These are phyloP conservation scores for Phellinidium pouzarii DNA, from an alignment of 1,284 basidiomycete genomes.

Conservation along the genomic window DNA sequence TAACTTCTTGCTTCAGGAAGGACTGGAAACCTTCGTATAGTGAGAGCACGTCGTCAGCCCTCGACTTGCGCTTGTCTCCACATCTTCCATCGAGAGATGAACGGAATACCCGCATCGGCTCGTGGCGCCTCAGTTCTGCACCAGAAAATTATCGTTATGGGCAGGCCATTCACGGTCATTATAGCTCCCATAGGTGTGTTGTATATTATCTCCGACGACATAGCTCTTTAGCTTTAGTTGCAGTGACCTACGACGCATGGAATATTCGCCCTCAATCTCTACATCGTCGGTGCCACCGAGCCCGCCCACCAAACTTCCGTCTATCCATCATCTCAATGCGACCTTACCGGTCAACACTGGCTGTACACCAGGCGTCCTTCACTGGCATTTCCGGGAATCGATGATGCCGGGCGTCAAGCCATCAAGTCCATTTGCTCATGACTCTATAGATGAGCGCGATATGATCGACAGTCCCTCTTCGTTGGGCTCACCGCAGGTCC, in stretches of 20 bases:
- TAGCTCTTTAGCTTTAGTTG: neutral
- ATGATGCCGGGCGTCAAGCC: neutral
- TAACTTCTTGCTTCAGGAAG: neutral
- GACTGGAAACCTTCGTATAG: conserved; percentile 1
- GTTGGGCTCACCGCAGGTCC: neutral
- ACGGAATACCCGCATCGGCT: conserved; percentile 2
- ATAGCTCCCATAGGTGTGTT: conserved; percentile 1
- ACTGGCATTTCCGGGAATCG: conserved; percentile 10
- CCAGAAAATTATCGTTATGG: neutral
- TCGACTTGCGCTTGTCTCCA: conserved; percentile 4
- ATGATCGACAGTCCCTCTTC: neutral
- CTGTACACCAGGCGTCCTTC: conserved; percentile 2
- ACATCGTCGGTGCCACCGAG: conserved; percentile 11
- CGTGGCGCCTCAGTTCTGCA: conserved; percentile 7
- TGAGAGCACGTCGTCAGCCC: conserved; percentile 1
- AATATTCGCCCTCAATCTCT: conserved; percentile 11
- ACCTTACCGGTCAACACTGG: conserved; percentile 6
- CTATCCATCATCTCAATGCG: conserved; percentile 10
- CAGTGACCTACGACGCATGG: neutral
- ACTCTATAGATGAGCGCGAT: conserved; percentile 7
- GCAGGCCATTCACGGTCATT: neutral
- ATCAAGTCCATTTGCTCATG: neutral
- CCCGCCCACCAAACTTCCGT: conserved; percentile 11
- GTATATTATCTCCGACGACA: neutral
- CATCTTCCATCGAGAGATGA: conserved; percentile 1